phyloP scores from a whole-genome alignment of 495 filamentous ascomycete genomes.

The Penicillium paradoxum region DNA sequence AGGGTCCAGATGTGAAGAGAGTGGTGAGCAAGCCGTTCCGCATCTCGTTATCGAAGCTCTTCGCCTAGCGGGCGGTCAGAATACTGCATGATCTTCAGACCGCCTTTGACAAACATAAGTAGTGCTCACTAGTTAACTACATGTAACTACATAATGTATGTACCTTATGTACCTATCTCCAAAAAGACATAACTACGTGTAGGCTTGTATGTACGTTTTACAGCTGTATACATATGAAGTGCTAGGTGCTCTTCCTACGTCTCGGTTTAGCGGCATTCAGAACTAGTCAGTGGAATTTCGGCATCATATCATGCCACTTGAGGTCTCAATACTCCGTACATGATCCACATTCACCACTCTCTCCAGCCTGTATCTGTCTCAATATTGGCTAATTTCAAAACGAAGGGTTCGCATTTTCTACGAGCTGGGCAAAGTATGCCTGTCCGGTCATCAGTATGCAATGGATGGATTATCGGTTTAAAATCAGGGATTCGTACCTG shows the following conservation, averaged over 20 bases:
- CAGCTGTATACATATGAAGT: too few species aligned
- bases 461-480: not conserved
- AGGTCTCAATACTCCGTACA: too few species aligned
- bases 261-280: too few species aligned
- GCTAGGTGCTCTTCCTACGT: too few species aligned
- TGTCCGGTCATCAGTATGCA: conserved; percentile 2
- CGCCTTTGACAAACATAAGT: not conserved
- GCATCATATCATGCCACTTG: too few species aligned
- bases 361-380: not conserved
- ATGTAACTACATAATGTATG: not conserved
- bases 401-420: conserved; percentile 16
- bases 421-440: conserved; percentile 23
- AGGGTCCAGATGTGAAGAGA: not conserved
- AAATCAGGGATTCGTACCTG: conserved; percentile 42
- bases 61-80: conserved; percentile 5
- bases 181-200: too few species aligned
- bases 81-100: not conserved
- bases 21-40: not conserved
- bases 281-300: too few species aligned
- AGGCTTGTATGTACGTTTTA: too few species aligned
- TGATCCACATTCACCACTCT: not conserved
- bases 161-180: not conserved
- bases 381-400: not conserved
- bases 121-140: not conserved
- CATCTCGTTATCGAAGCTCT: conserved; percentile 4